Percentiles rank a stretch among this genome's conserved stretches.
phyloP scores from a whole-genome alignment of 2,329 filamentous ascomycete species.

The Emmonsia crescens region DNA sequence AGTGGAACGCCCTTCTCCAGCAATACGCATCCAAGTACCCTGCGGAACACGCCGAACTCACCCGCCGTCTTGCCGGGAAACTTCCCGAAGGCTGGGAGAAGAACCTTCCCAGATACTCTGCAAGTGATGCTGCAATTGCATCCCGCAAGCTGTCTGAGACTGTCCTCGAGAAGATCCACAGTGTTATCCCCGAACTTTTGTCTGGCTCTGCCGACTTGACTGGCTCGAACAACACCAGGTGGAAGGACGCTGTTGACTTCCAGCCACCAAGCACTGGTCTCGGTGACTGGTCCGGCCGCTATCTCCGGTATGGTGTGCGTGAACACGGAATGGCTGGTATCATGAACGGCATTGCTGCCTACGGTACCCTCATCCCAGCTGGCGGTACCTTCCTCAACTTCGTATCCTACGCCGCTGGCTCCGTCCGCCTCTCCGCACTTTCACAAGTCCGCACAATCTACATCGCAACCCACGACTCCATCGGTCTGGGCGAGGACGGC shows the following conservation, averaged over 20 bases:
- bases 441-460: constrained; percentile 87
- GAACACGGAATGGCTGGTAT: constrained; percentile 43
- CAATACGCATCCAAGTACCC: constrained; percentile 74
- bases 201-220: constrained; percentile 97
- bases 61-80: constrained; percentile 66
- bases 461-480: constrained; percentile 97
- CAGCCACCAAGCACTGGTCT: constrained; percentile 78
- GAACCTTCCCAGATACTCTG: constrained; percentile 79
- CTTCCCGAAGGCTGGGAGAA: constrained; percentile 97
- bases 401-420: constrained; percentile 91
- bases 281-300: constrained; percentile 82
- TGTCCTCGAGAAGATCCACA: constrained; percentile 79
- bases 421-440: constrained; percentile 85
- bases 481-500: constrained; percentile 96
- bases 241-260: constrained; percentile 96
- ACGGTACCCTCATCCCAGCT: constrained; percentile 89
- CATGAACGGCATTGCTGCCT: constrained; percentile 73
- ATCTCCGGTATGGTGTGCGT: constrained; percentile 49
- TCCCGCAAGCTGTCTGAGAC: constrained; percentile 95
- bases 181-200: constrained; percentile 74
- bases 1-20: constrained; percentile 89
- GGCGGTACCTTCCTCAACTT: constrained; percentile 99
- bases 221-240: constrained; percentile 95
- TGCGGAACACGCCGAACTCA: constrained; percentile 67
- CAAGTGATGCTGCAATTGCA: constrained; percentile 71